Base-by-base conservation (phyloP, 768 basidiomycete species). In the Boletus eberwhitei region DNA sequence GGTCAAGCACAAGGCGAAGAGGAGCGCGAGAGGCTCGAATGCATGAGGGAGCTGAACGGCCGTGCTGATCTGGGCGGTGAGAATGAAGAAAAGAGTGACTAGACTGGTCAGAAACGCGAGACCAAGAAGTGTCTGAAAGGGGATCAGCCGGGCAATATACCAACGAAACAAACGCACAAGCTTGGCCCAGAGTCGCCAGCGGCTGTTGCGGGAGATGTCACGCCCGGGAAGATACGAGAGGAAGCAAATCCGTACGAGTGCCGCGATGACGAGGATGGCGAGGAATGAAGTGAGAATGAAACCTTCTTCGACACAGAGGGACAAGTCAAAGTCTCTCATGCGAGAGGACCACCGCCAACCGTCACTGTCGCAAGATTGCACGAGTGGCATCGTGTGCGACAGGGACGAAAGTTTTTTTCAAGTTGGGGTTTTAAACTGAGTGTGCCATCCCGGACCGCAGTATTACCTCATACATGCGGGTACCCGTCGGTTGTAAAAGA, bases 221-320 rank as follows among this genome's bases (percentile, higher is more conserved):
- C 73, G 67, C 52, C 4, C 59, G 32, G 55, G 70, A 43, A 12
- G 55, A 48, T 37, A 64, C 40, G 45, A 54, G 64, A 63, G 19
- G 76, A 62, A 11, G 29, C 69, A 67, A 21, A 77, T 71, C 31
- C 74, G 75, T 40, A 74, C 48, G n/a, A 79, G 64, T 5, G 75
- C 71, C 7, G 75, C 56, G 50, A 84, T 31, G 31, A 83, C 50
- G 48, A 87, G 66, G 11, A 76, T 35, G 2, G 73, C 73, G 48
- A 87, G 74, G 0, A 87, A 61, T 5, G 74, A 55, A 0, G 88
- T 77, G 2, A 92, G 68, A 0, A 94, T 31, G 40, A 86, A 63
- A 13, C 83, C 87, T 59, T 92, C 87, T 61, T 95, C 87, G 59
- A 87, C 90, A 67, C 93, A 96, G 13, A 83, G 79, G 1, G 92